Base-by-base conservation (phyloP, 257 asterid species). In the Anisodus acutangulus region DNA sequence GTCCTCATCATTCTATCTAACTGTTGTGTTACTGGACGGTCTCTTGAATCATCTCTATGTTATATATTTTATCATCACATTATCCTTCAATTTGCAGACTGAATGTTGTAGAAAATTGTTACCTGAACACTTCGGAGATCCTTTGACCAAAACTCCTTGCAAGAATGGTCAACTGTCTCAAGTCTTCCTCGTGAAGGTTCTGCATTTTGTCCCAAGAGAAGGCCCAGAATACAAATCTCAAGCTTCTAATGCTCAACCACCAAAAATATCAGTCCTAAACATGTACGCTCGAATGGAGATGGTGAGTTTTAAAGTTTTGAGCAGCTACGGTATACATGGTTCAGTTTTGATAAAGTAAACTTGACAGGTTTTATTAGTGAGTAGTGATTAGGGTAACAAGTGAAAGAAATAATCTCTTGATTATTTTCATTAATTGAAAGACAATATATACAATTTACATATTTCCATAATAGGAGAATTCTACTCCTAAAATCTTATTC, bases 111-210 rank as follows among this genome's bases (percentile, higher is more conserved):
- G 98, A 78, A 91, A 90, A 90, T 91, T 94, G 62, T 85, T 97
- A 83, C 94, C 93, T 3, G 93, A 86, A 69, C 98, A 97, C 91
- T 95, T 97, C 74, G 99, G 97, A 85, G 99, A 97, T 82, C 90
- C 81, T 88, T 91, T 68, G 92, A 95, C 80, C 86, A 90, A 37
- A 88, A 41, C 82, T 86, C 85, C 84, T 22, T 97, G 99, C 90
- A 95, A 84, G 89, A 82, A 80, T 85, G 96, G 98, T 66, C 86
- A 97, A 92, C 87, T 97, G 99, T 91, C 97, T 91, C 84, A 93
- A 91, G 90, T 59, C 86, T 86, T 82, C 91, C 82, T 86, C 66
- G 54, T 89, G 91, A 89, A 83, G 83, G 63, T 26, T 39, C 81
- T 49, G 22, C 81, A 76, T 76, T 76, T 76, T 76, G 6, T 22